A percentile compares a stretch with the other conserved stretches of the same genome.
These are phyloP conservation scores for Cyclotella atomus DNA, from an alignment of 108 stramenopile genomes.

Conservation along the genomic window DNA sequence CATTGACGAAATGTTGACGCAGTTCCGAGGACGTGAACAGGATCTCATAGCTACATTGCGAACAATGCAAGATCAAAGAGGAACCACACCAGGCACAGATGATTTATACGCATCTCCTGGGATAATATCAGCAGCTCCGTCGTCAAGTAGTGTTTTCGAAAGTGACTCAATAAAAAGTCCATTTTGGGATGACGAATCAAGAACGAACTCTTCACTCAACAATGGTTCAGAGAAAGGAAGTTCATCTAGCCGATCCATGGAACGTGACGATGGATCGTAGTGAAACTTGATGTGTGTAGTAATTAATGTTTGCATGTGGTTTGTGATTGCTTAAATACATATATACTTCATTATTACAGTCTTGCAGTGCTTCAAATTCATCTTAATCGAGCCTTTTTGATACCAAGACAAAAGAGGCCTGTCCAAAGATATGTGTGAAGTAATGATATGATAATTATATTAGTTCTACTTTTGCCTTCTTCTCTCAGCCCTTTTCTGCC, in stretches of 20 bases:
- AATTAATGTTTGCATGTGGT: neutral
- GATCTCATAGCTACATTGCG: constrained; percentile 59
- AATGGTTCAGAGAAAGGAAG: constrained; percentile 7
- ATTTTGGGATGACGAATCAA: constrained; percentile 9
- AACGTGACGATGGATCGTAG: too few relatives aligned
- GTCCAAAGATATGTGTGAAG: too few relatives aligned
- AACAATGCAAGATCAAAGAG: constrained; percentile 54
- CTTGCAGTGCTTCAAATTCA: too few relatives aligned
- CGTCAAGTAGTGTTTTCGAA: constrained; percentile 4
- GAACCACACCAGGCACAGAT: constrained; percentile 1
- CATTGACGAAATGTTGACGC: constrained; percentile 64
- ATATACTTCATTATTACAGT: neutral
- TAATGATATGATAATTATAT: neutral
- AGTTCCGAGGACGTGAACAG: constrained; percentile 61
- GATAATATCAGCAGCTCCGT: neutral
- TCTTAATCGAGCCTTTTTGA: too few relatives aligned
- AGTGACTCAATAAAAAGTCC: constrained; percentile 4
- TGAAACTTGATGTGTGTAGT: neutral
- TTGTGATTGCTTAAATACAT: neutral
- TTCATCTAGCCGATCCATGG: neutral
- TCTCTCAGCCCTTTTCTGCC: constrained; percentile 60
- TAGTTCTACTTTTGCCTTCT: constrained; percentile 50
- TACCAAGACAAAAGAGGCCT: too few relatives aligned
- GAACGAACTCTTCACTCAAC: neutral
- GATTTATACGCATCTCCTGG: neutral